phyloP scores from a whole-genome alignment of 176 grass and related monocot genomes.

The Poa pratensis region DNA sequence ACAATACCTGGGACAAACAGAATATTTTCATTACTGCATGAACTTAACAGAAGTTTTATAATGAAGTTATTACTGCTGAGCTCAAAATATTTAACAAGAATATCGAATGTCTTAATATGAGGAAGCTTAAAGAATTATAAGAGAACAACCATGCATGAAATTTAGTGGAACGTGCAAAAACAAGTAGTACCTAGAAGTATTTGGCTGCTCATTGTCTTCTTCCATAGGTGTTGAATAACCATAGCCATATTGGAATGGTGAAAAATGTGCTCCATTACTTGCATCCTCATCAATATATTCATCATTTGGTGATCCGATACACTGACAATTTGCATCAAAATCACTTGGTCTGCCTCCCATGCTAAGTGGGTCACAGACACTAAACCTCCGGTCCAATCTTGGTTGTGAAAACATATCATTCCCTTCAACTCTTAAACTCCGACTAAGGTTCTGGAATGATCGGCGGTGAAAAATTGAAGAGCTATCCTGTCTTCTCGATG shows the following conservation, averaged over 20 bases:
- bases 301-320: conserved; percentile 58
- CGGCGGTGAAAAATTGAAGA: conserved; percentile 69
- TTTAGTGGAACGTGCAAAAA: background rate
- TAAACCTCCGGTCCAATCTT: conserved; percentile 79
- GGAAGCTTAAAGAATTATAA: background rate
- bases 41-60: conserved; percentile 2
- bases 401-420: conserved; percentile 55
- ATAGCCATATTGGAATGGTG: conserved; percentile 68
- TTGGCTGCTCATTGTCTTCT: conserved; percentile 51
- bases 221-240: conserved; percentile 47
- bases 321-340: conserved; percentile 66
- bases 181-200: conserved; percentile 63
- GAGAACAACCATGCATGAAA: background rate
- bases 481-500: conserved; percentile 56
- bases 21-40: conserved; percentile 36
- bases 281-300: conserved; percentile 58
- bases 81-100: background rate
- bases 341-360: conserved; percentile 73
- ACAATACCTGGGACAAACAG: conserved; percentile 65
- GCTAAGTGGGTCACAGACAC: conserved; percentile 72
- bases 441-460: conserved; percentile 81
- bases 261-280: conserved; percentile 44
- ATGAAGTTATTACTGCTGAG: background rate
- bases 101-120: background rate
- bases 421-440: conserved; percentile 74